These are phyloP conservation scores for Allium cepa DNA, from an alignment of 106 monocot species.

Conservation along the genomic window DNA sequence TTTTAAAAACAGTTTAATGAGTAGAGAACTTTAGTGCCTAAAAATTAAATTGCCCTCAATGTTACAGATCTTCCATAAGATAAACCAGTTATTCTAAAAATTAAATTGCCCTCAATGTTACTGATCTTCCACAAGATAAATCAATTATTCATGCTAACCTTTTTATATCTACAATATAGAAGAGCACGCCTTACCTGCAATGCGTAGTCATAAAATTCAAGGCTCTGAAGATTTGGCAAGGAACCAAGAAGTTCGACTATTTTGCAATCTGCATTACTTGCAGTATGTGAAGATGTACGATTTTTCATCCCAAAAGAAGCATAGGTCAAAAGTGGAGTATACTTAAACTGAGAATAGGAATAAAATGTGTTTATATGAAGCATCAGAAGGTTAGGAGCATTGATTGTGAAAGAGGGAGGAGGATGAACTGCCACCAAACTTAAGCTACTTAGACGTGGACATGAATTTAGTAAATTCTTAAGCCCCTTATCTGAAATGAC, in stretches of 20 bases:
- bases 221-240: neutral
- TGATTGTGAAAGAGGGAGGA: neutral
- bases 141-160: too few relatives aligned
- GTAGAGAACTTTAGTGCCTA: too few relatives aligned
- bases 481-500: neutral
- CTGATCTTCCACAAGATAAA: too few relatives aligned
- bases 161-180: too few relatives aligned
- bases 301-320: neutral
- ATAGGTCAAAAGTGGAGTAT: conserved; percentile 2
- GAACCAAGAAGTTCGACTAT: neutral
- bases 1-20: too few relatives aligned
- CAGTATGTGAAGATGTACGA: neutral
- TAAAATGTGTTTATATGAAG: neutral
- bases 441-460: conserved; percentile 1
- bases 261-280: neutral
- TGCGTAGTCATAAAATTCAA: neutral
- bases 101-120: too few relatives aligned
- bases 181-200: neutral
- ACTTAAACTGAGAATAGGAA: neutral
- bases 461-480: neutral
- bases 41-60: too few relatives aligned
- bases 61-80: too few relatives aligned
- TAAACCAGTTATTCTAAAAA: too few relatives aligned
- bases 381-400: neutral
- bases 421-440: neutral